phyloP scores from a whole-genome alignment of 345 rosid species.

The Bretschneidera sinensis region DNA sequence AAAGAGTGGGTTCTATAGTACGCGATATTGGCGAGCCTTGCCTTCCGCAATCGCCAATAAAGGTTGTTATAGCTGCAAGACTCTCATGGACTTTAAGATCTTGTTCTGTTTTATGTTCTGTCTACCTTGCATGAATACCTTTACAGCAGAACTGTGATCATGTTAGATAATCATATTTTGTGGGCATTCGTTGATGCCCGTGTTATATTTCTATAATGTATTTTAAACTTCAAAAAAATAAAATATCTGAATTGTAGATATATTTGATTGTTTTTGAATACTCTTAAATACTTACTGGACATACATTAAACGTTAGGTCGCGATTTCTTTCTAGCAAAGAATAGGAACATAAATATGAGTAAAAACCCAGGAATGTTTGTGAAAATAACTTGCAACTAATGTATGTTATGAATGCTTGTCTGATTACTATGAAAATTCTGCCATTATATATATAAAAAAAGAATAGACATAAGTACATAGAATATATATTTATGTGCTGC shows the following conservation, averaged over 20 bases:
- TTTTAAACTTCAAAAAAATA: too few relatives aligned
- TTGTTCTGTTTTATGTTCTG: background rate
- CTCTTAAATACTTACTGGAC: too few relatives aligned
- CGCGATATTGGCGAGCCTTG: conserved; percentile 87
- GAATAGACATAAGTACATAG: too few relatives aligned
- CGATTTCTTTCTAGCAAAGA: background rate
- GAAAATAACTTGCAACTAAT: too few relatives aligned
- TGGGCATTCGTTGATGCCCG: background rate
- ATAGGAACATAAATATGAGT: background rate
- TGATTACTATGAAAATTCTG: background rate
- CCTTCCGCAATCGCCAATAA: conserved; percentile 60
- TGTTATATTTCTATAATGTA: background rate
- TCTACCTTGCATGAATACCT: background rate
- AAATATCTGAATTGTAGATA: too few relatives aligned
- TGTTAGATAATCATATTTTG: too few relatives aligned
- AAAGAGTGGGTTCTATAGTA: conserved; percentile 65
- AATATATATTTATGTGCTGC: too few relatives aligned
- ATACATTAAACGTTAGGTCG: background rate
- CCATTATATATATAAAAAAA: background rate
- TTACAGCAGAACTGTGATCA: too few relatives aligned
- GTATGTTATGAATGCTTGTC: too few relatives aligned
- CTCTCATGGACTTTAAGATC: conserved; percentile 9
- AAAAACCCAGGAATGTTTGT: background rate
- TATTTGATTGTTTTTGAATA: too few relatives aligned
- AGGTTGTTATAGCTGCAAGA: conserved; percentile 67